Evolutionary conservation across 169 alveolate genomes (phyloP).

Genomic region (Amoebophrya sp.): DNA sequence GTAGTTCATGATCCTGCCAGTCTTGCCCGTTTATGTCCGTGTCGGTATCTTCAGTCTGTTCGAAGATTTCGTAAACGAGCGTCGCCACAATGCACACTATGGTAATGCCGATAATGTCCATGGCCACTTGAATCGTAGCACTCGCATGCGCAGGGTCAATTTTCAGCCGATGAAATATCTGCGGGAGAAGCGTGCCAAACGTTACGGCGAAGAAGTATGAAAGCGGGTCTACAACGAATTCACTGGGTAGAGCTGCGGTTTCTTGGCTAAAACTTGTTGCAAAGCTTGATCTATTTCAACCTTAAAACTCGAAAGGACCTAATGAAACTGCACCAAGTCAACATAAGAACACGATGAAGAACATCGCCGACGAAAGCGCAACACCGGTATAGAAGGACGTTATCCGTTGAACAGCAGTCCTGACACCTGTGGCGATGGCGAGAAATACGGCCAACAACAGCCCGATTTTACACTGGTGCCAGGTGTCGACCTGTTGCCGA

Average conservation of each 20-base stretch:
- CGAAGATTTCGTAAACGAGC: neutral
- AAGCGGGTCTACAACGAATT: too few species aligned
- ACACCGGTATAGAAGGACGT: neutral
- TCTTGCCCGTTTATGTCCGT: too few species aligned
- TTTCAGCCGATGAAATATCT: neutral
- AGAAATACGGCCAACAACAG: neutral
- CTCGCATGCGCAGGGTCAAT: conserved; percentile 26
- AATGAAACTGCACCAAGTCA: neutral
- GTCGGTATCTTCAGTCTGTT: too few species aligned
- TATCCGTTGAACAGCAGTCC: neutral
- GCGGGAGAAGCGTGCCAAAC: conserved; percentile 28
- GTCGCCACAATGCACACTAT: neutral
- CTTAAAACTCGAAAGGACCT: neutral
- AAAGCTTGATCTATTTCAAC: too few species aligned
- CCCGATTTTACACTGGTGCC: neutral
- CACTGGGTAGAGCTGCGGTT: too few species aligned
- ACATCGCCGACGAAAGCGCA: neutral
- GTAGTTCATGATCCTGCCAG: too few species aligned
- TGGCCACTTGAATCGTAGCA: conserved; percentile 25
- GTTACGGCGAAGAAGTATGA: too few species aligned
- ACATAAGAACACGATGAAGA: neutral
- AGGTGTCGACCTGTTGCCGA: neutral
- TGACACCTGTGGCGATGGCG: neutral
- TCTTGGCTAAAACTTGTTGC: too few species aligned
- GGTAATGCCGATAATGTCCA: neutral